Percentiles rank a stretch among this genome's conserved stretches.
Evolutionary conservation across 352 stramenopile genomes (phyloP).

Genomic region (Globisporangium mamillatum): DNA sequence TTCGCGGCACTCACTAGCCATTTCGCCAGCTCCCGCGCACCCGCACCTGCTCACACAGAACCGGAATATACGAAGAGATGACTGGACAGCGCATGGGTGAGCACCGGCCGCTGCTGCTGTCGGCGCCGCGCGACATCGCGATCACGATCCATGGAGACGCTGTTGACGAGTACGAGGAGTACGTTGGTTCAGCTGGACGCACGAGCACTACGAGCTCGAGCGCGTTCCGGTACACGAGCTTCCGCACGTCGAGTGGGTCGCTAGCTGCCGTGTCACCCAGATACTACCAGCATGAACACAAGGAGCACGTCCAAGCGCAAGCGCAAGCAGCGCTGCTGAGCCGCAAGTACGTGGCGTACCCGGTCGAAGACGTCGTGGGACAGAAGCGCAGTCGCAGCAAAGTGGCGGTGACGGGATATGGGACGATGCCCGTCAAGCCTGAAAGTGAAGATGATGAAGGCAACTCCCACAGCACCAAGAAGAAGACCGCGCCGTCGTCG

Average conservation of each 20-base stretch:
- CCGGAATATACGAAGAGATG: neutral
- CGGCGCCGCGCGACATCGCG: slow-evolving; percentile 10
- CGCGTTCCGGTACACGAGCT: slow-evolving; percentile 11
- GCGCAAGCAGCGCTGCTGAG: slow-evolving; percentile 9
- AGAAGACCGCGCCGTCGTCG: slow-evolving; percentile 15
- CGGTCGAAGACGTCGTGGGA: slow-evolving; percentile 29
- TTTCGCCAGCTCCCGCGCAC: neutral
- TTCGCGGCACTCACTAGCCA: neutral
- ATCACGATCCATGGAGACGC: slow-evolving; percentile 12
- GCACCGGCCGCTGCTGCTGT: slow-evolving; percentile 9
- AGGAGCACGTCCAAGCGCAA: neutral
- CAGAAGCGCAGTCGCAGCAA: slow-evolving; percentile 15
- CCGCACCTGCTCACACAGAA: neutral
- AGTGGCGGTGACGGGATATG: slow-evolving; percentile 25
- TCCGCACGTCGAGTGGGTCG: neutral
- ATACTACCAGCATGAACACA: slow-evolving; percentile 9
- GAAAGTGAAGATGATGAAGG: slow-evolving; percentile 11
- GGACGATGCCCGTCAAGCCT: slow-evolving; percentile 29
- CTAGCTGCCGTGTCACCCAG: slow-evolving; percentile 6
- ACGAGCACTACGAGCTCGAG: neutral
- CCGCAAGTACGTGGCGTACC: slow-evolving; percentile 32
- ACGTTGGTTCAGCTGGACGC: neutral
- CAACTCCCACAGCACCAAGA: slow-evolving; percentile 13
- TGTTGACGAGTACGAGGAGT: neutral
- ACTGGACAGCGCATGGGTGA: slow-evolving; percentile 7